Evolutionary conservation across 805 yeast genomes (phyloP).

Genomic region (Candida andamanensis): DNA sequence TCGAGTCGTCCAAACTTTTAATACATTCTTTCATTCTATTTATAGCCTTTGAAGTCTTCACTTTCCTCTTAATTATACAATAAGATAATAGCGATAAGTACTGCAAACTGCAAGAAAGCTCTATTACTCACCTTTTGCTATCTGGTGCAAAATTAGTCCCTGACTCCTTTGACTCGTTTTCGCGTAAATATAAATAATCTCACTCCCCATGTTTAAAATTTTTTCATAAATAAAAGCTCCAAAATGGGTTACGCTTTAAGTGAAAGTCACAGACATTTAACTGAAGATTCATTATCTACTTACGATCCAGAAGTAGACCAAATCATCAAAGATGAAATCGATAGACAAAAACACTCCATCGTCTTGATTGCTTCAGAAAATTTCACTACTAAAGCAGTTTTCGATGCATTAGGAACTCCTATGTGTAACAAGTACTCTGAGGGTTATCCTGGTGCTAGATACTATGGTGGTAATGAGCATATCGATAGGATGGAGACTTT

Average conservation of each 20-base stretch:
- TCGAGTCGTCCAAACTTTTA: too few species aligned
- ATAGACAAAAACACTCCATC: constrained; percentile 87
- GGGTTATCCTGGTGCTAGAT: constrained; percentile 97
- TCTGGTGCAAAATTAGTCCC: too few species aligned
- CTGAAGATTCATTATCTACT: constrained; percentile 59
- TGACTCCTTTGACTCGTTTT: constrained; percentile 5
- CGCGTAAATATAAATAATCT: constrained; percentile 2
- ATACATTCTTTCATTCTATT: too few species aligned
- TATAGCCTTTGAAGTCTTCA: too few species aligned
- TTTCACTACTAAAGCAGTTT: constrained; percentile 91
- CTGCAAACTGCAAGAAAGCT: too few species aligned
- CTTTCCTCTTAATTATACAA: too few species aligned
- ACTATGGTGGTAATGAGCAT: constrained; percentile 96
- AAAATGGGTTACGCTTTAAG: constrained; percentile 45
- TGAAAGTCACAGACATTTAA: constrained; percentile 44
- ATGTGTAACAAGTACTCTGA: constrained; percentile 98
- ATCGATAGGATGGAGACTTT: constrained; percentile 86
- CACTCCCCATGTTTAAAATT: constrained; percentile 1
- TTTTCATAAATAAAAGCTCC: not conserved
- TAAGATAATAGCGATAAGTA: too few species aligned
- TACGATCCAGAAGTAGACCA: constrained; percentile 82
- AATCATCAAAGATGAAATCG: constrained; percentile 70
- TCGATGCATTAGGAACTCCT: constrained; percentile 91
- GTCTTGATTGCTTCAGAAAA: constrained; percentile 94
- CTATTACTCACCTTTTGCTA: not conserved